These are phyloP conservation scores for Liriodendron chinense DNA, from an alignment of 164 flowering plant genomes.

Conservation along the genomic window DNA sequence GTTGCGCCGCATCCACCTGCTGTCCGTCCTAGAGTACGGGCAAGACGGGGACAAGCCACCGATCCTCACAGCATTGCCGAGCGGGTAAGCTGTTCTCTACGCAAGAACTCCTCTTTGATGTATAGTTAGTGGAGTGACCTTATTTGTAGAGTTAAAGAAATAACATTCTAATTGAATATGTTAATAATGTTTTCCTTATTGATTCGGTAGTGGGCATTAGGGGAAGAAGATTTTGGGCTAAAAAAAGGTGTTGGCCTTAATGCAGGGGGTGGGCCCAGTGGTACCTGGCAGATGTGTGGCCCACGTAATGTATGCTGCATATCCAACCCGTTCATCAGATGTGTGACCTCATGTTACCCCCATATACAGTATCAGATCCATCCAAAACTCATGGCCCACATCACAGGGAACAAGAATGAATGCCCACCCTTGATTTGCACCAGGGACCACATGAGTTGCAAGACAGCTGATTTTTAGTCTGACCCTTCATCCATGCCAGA, in stretches of 20 bases:
- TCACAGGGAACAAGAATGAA: no score
- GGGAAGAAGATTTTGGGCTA: not conserved
- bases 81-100: conserved; percentile 24
- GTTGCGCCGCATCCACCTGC: conserved; percentile 72
- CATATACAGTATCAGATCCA: no score
- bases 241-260: not conserved
- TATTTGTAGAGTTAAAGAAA: not conserved
- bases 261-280: not conserved
- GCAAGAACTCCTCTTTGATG: not conserved
- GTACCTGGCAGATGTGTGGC: not conserved
- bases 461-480: no score
- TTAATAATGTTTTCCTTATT: not conserved
- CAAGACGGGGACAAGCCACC: conserved; percentile 50
- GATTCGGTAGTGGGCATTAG: not conserved
- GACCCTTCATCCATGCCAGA: no score
- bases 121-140: not conserved
- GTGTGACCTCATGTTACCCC: no score
- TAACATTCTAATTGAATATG: not conserved
- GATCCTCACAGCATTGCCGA: conserved; percentile 56
- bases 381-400: no score
- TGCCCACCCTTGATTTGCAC: no score
- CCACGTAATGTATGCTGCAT: no score
- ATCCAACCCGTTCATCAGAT: no score
- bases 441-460: no score
- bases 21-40: conserved; percentile 51